These are phyloP conservation scores for Thermomyces lanuginosus DNA, from an alignment of 2,329 filamentous ascomycete genomes.

Conservation along the genomic window DNA sequence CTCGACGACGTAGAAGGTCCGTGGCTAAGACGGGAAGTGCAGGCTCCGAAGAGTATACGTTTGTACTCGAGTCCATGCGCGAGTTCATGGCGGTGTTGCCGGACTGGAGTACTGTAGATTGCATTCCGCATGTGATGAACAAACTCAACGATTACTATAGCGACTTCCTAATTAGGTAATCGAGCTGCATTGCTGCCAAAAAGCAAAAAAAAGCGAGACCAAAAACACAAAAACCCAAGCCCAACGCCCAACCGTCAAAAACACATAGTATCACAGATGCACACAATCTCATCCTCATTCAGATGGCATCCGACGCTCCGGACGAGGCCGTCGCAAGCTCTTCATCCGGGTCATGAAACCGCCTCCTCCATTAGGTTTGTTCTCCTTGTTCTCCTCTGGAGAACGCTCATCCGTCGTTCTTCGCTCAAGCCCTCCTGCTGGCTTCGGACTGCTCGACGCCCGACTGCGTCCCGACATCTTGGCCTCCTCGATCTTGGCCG, in stretches of 20 bases:
- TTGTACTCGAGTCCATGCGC: constrained; percentile 5
- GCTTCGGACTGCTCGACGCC: constrained; percentile 45
- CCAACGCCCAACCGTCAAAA: neutral
- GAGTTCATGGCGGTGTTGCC: constrained; percentile 11
- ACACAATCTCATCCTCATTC: constrained; percentile 1
- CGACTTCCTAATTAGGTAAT: constrained; percentile 1
- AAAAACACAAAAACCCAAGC: constrained; percentile 1
- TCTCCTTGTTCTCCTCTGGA: too few relatives aligned
- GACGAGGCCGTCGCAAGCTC: constrained; percentile 48
- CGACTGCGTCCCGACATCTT: constrained; percentile 20
- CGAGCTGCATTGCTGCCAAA: constrained; percentile 1
- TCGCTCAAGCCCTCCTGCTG: constrained; percentile 40
- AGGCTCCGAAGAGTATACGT: constrained; percentile 15
- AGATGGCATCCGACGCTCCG: constrained; percentile 18
- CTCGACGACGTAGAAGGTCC: too few relatives aligned
- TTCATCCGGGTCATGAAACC: constrained; percentile 67
- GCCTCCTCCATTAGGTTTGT: constrained; percentile 32
- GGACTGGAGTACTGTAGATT: constrained; percentile 1
- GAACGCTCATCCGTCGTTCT: constrained; percentile 45
- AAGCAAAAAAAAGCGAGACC: constrained; percentile 4
- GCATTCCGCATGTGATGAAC: constrained; percentile 1
- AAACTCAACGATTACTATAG: constrained; percentile 1
- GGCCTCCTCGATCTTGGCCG: constrained; percentile 39
- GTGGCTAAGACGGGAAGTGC: constrained; percentile 18
- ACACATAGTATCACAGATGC: neutral